Conservation (phyloP, 176 grass and related monocot species). For the Areca catechu region DNA sequence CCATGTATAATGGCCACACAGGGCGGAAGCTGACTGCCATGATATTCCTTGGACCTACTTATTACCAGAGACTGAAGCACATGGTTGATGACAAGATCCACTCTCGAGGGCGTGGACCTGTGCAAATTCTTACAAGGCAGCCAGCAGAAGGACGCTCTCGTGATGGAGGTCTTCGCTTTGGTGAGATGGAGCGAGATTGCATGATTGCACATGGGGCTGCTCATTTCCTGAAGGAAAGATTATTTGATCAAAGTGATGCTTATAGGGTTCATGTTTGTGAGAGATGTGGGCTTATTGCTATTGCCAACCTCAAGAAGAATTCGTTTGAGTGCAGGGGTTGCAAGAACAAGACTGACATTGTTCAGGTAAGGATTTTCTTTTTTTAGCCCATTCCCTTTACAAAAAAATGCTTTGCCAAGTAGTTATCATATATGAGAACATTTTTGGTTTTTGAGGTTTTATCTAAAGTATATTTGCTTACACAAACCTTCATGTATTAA, state of each 20-base stretch:
- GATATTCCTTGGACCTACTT: slow-evolving; percentile 94
- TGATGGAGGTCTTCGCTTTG: slow-evolving; percentile 88
- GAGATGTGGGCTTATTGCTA: slow-evolving; percentile 90
- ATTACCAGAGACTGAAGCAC: slow-evolving; percentile 95
- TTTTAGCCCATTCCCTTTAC: neutral
- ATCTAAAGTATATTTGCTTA: no score
- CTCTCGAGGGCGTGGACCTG: slow-evolving; percentile 86
- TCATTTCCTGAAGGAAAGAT: slow-evolving; percentile 91
- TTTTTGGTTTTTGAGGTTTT: no score
- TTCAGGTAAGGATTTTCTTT: slow-evolving; percentile 48
- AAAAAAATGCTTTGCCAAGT: no score
- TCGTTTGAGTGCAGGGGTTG: slow-evolving; percentile 91
- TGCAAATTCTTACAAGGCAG: slow-evolving; percentile 91
- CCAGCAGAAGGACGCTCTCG: slow-evolving; percentile 87
- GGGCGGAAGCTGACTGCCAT: slow-evolving; percentile 71
- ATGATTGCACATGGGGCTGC: slow-evolving; percentile 98
- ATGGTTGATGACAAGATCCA: slow-evolving; percentile 99
- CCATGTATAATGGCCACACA: slow-evolving; percentile 98
- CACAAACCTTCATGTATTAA: no score
- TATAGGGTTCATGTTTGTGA: slow-evolving; percentile 98
- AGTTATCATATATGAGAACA: no score
- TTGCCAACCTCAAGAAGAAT: slow-evolving; percentile 97
- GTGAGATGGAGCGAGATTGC: slow-evolving; percentile 98
- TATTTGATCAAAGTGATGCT: slow-evolving; percentile 95
- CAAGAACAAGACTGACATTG: slow-evolving; percentile 99